These are phyloP conservation scores for Circinella umbellata DNA, from an alignment of 371 early-diverging fungal species.

Conservation along the genomic window DNA sequence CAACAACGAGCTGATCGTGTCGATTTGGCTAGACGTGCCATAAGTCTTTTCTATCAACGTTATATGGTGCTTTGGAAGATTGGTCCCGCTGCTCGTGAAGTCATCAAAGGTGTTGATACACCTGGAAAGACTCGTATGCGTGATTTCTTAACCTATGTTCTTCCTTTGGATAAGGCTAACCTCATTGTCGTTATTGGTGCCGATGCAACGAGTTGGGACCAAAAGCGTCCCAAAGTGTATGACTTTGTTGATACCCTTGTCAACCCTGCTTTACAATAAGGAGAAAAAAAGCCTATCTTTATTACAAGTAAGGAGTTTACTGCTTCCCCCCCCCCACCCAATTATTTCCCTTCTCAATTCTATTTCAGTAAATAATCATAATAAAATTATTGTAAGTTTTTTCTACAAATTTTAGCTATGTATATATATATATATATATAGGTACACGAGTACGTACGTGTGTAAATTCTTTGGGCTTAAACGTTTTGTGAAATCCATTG, in stretches of 20 bases:
- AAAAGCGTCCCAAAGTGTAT: neutral
- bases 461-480: no score
- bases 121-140: constrained; percentile 17
- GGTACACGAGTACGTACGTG: no score
- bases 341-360: no score
- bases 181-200: neutral
- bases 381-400: no score
- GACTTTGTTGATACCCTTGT: neutral
- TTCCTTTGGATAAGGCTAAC: neutral
- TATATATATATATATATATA: no score
- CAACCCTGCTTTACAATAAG: neutral
- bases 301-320: no score
- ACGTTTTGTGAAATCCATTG: no score
- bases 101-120: constrained; percentile 13
- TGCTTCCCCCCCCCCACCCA: no score
- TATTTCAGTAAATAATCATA: no score
- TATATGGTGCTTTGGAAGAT: constrained; percentile 20
- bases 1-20: neutral
- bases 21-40: constrained; percentile 6
- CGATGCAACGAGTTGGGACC: neutral
- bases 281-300: no score
- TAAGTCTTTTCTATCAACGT: constrained; percentile 14
- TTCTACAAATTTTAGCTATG: no score
- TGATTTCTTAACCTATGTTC: neutral
- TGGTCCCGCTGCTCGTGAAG: constrained; percentile 12